Conservation (phyloP, 495 filamentous ascomycete species). For the Penicillium coprophilum region DNA sequence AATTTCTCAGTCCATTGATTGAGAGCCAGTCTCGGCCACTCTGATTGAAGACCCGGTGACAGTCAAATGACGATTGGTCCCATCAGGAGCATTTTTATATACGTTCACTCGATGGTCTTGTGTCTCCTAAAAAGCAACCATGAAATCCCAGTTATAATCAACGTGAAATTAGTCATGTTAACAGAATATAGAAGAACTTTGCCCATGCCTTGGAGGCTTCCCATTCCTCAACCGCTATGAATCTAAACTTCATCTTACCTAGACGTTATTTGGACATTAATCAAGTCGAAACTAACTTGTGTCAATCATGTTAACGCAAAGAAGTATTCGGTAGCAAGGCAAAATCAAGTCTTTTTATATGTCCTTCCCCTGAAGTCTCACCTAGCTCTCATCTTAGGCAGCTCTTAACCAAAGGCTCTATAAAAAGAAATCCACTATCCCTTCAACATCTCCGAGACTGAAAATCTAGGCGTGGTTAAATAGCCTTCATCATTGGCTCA, state of each 20-base stretch:
- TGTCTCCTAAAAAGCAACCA: neutral
- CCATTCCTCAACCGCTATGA: too few relatives aligned
- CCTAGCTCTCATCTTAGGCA: neutral
- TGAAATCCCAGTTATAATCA: neutral
- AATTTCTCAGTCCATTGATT: neutral
- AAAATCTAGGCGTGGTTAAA: neutral
- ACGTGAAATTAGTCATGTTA: neutral
- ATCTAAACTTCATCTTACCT: too few relatives aligned
- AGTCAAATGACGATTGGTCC: neutral
- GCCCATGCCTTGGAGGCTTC: too few relatives aligned
- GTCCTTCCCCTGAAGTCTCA: neutral
- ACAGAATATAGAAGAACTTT: too few relatives aligned
- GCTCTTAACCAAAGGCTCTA: neutral
- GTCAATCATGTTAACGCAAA: neutral
- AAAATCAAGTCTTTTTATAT: neutral
- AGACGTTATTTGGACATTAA: too few relatives aligned
- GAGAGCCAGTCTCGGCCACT: neutral
- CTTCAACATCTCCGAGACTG: neutral
- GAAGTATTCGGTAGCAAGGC: neutral
- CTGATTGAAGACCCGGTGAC: neutral
- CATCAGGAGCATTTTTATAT: neutral
- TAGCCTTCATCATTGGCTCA: neutral
- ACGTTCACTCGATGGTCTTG: neutral
- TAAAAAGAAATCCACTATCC: neutral
- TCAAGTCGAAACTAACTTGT: too few relatives aligned